Percentiles rank a stretch among this genome's conserved stretches.
phyloP scores from a whole-genome alignment of 148 eudicot genomes.

The Rhododendron ovatum region DNA sequence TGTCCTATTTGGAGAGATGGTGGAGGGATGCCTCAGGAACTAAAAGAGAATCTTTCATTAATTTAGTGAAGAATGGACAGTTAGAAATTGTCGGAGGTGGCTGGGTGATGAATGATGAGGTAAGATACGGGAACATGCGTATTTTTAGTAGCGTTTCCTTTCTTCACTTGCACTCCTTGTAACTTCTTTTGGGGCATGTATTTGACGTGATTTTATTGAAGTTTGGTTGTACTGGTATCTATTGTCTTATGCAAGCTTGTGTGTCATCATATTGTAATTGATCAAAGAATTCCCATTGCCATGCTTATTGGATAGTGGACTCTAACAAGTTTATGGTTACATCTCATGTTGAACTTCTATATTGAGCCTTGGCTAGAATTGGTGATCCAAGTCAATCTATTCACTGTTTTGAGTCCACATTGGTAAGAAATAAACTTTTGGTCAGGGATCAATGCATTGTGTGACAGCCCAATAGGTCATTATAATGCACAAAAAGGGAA shows the following conservation, averaged over 20 bases:
- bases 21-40: slow-evolving; percentile 89
- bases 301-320: neutral
- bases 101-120: slow-evolving; percentile 99
- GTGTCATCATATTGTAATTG: neutral
- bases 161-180: neutral
- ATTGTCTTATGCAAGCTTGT: neutral
- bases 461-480: neutral
- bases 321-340: neutral
- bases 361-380: neutral
- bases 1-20: slow-evolving; percentile 99
- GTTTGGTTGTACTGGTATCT: slow-evolving; percentile 1
- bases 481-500: neutral
- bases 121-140: slow-evolving; percentile 17
- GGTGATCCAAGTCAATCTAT: neutral
- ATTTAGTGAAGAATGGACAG: slow-evolving; percentile 75
- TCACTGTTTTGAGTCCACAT: neutral
- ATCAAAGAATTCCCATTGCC: neutral
- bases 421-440: neutral
- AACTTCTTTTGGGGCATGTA: neutral
- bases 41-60: slow-evolving; percentile 60
- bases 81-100: slow-evolving; percentile 99
- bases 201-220: neutral
- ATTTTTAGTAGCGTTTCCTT: neutral
- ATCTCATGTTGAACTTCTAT: neutral
- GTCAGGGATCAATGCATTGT: neutral